phyloP scores from a whole-genome alignment of 805 yeast species.

The Cyberlindnera veronae region DNA sequence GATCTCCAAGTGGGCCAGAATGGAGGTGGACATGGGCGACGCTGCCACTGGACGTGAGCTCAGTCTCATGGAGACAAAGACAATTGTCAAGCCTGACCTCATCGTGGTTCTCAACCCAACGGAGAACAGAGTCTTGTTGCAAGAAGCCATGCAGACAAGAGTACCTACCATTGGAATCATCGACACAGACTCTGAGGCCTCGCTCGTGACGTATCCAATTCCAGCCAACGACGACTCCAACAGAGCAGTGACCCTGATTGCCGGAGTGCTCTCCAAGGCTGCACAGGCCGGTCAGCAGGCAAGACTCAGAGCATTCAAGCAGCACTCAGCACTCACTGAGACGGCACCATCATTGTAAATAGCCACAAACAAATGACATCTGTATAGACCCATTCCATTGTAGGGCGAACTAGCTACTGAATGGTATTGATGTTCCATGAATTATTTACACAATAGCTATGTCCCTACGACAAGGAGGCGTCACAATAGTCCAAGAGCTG shows the following conservation, averaged over 20 bases:
- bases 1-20: conserved; percentile 59
- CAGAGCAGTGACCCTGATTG: conserved; percentile 73
- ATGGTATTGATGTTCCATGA: too few relatives aligned
- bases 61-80: conserved; percentile 43
- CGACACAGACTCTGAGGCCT: conserved; percentile 92
- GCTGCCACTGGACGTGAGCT: conserved; percentile 58
- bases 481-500: too few relatives aligned
- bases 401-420: too few relatives aligned
- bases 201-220: conserved; percentile 86
- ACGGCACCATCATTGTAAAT: not conserved
- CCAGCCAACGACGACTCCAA: conserved; percentile 94
- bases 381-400: too few relatives aligned
- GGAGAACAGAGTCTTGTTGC: conserved; percentile 75
- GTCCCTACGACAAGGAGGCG: too few relatives aligned
- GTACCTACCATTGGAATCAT: conserved; percentile 92
- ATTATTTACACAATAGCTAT: too few relatives aligned
- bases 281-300: conserved; percentile 70
- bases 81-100: conserved; percentile 81
- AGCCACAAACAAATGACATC: too few relatives aligned
- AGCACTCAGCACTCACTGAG: not conserved
- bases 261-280: conserved; percentile 81
- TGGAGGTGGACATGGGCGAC: conserved; percentile 76
- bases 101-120: conserved; percentile 83
- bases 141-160: conserved; percentile 77
- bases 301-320: conserved; percentile 18